Percentiles rank a stretch among this genome's conserved stretches.
Conservation (phyloP, 768 basidiomycete genomes). For the Tubosaeta sp. region DNA sequence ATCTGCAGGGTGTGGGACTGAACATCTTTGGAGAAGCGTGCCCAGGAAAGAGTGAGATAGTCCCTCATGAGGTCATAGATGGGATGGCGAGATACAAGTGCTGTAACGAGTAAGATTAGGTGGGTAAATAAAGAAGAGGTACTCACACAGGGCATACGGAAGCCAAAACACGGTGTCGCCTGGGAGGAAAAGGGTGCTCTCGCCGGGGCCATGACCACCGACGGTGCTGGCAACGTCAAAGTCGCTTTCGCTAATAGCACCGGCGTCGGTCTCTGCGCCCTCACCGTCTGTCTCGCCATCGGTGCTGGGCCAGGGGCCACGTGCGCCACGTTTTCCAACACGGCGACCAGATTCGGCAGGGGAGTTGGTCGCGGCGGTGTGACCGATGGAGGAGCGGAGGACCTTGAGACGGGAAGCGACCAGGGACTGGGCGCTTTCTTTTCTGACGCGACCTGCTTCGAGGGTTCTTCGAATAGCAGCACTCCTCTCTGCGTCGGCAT, state of each 20-base stretch:
- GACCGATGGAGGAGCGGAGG: slow-evolving; percentile 50
- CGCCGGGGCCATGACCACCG: slow-evolving; percentile 72
- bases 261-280: slow-evolving; percentile 63
- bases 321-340: slow-evolving; percentile 55
- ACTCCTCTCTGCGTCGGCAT: slow-evolving; percentile 85
- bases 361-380: slow-evolving; percentile 39
- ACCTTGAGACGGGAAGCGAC: slow-evolving; percentile 65
- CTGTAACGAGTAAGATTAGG: slow-evolving; percentile 34
- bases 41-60: slow-evolving; percentile 94
- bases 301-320: slow-evolving; percentile 67
- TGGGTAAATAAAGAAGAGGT: not conserved
- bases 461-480: slow-evolving; percentile 79
- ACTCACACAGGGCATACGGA: slow-evolving; percentile 85
- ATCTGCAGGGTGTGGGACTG: slow-evolving; percentile 90
- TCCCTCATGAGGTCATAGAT: slow-evolving; percentile 96
- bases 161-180: slow-evolving; percentile 94
- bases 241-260: slow-evolving; percentile 81
- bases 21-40: slow-evolving; percentile 90
- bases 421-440: slow-evolving; percentile 74
- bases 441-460: slow-evolving; percentile 72
- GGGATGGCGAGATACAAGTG: slow-evolving; percentile 85
- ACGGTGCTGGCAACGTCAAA: slow-evolving; percentile 78
- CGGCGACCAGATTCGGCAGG: slow-evolving; percentile 52
- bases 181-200: slow-evolving; percentile 84
- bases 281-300: slow-evolving; percentile 74